A percentile compares a stretch with the other conserved stretches of the same genome.
Conservation (phyloP, 345 rosid genomes). For the Balakata baccata region DNA sequence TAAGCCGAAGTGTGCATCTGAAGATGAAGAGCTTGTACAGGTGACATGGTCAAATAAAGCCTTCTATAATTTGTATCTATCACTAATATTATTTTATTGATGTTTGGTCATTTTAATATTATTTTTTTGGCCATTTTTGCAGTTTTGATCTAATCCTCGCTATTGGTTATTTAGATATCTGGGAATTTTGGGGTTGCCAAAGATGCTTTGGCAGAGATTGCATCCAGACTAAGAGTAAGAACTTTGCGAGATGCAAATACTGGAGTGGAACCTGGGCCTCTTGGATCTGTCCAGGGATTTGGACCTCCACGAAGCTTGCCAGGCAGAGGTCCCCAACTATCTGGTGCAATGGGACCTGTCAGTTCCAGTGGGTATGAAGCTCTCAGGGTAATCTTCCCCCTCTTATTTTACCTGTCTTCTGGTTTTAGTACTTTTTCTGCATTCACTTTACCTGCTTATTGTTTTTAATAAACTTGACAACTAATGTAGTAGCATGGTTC, state of each 20-base stretch:
- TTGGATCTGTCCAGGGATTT: constrained; percentile 34
- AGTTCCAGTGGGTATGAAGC: constrained; percentile 38
- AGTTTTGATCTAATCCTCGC: neutral
- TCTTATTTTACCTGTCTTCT: neutral
- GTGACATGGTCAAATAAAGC: constrained; percentile 21
- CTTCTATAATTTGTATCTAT: neutral
- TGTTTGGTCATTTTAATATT: neutral
- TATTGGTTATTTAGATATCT: constrained; percentile 37
- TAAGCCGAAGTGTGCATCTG: constrained; percentile 49
- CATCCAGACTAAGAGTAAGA: constrained; percentile 48
- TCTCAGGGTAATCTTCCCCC: constrained; percentile 33
- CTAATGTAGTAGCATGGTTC: neutral
- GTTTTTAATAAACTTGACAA: neutral
- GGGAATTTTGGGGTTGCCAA: constrained; percentile 49
- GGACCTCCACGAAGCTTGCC: constrained; percentile 32
- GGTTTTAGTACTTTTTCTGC: neutral
- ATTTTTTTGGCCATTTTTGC: neutral
- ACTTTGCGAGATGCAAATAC: constrained; percentile 45
- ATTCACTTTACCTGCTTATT: neutral
- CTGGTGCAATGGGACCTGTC: constrained; percentile 31
- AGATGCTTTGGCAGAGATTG: constrained; percentile 57
- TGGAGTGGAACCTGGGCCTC: constrained; percentile 35
- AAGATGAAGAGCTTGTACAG: constrained; percentile 64
- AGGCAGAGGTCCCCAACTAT: constrained; percentile 28
- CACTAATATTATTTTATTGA: neutral